Percentiles rank a stretch among this genome's conserved stretches.
These are phyloP conservation scores for Pseudozyma sp. DNA, from an alignment of 1,284 basidiomycete genomes.

Conservation along the genomic window DNA sequence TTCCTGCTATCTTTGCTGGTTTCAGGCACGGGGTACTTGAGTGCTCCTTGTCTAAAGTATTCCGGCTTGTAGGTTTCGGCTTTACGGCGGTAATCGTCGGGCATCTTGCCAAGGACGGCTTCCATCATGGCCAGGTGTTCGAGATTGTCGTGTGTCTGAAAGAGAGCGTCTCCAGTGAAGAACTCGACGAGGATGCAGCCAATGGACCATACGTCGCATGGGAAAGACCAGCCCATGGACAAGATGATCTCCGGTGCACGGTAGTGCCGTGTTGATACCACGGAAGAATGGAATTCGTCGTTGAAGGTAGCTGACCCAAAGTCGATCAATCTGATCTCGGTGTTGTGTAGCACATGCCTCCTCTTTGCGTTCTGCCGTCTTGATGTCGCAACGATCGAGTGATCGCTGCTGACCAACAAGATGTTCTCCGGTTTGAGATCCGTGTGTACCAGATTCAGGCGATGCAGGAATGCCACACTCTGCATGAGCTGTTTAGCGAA, in stretches of 20 bases:
- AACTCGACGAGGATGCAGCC: slow-evolving; percentile 99
- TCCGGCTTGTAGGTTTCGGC: slow-evolving; percentile 80
- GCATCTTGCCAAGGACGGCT: slow-evolving; percentile 97
- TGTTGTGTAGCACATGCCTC: slow-evolving; percentile 78
- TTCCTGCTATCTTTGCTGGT: slow-evolving; percentile 90
- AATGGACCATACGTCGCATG: slow-evolving; percentile 97
- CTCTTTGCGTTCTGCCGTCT: slow-evolving; percentile 59
- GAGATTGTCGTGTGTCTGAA: slow-evolving; percentile 98
- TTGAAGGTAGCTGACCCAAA: slow-evolving; percentile 99
- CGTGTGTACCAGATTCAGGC: slow-evolving; percentile 91
- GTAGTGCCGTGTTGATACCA: slow-evolving; percentile 97
- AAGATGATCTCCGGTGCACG: slow-evolving; percentile 99
- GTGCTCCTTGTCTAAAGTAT: slow-evolving; percentile 86
- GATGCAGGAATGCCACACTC: slow-evolving; percentile 94
- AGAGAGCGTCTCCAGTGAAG: slow-evolving; percentile 95
- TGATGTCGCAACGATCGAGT: slow-evolving; percentile 68
- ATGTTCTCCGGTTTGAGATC: slow-evolving; percentile 92
- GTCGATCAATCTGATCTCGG: slow-evolving; percentile 96
- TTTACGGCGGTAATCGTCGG: slow-evolving; percentile 77
- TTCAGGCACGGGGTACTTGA: slow-evolving; percentile 91
- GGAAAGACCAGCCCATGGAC: slow-evolving; percentile 94
- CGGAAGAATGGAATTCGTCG: slow-evolving; percentile 96
- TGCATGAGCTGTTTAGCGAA: slow-evolving; percentile 92
- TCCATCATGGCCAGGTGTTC: slow-evolving; percentile 99
- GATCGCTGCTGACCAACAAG: slow-evolving; percentile 88